Conservation (phyloP, 257 asterid genomes). For the Solanum medicagineum region DNA sequence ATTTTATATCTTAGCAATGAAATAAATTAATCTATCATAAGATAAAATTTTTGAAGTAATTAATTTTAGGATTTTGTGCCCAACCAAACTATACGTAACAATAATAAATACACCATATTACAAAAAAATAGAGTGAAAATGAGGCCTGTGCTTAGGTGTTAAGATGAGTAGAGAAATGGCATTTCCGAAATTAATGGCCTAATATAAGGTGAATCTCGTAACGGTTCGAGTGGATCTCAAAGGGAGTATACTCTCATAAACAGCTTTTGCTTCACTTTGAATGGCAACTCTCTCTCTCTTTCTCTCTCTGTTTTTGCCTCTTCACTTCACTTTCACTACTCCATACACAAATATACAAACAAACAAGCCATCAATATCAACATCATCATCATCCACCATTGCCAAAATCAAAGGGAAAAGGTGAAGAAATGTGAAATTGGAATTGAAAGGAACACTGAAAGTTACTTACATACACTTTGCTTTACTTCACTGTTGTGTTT, state of each 20-base stretch:
- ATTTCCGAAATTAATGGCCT: background rate
- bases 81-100: too few relatives aligned
- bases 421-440: background rate
- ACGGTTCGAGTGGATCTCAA: conserved; percentile 7
- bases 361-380: background rate
- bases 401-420: background rate
- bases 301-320: background rate
- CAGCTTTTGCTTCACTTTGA: background rate
- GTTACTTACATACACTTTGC: background rate
- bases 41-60: too few relatives aligned
- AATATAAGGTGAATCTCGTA: background rate
- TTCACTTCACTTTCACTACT: background rate
- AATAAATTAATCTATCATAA: too few relatives aligned
- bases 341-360: background rate
- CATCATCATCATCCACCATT: background rate
- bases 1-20: too few relatives aligned
- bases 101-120: too few relatives aligned
- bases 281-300: background rate
- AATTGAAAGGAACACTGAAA: background rate
- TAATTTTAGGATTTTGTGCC: too few relatives aligned
- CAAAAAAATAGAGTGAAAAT: background rate
- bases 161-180: background rate
- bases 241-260: background rate
- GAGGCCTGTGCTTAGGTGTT: background rate
- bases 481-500: background rate